phyloP scores from a whole-genome alignment of 106 monocot species.

The Narthecium ossifragum region DNA sequence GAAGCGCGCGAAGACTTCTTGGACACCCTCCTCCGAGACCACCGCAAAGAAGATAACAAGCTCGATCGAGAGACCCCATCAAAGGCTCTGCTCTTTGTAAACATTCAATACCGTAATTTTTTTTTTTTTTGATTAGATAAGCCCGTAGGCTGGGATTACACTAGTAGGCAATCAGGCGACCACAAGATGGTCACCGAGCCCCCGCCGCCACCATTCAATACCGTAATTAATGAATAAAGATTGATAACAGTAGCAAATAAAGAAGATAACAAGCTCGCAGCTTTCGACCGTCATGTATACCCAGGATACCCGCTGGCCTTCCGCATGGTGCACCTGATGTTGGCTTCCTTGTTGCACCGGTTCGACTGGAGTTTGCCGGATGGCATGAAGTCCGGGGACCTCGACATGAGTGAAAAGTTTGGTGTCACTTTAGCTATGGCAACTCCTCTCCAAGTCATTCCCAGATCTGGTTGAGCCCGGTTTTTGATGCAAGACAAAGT shows the following conservation, averaged over 20 bases:
- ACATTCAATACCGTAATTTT: not conserved
- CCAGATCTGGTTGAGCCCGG: too few relatives aligned
- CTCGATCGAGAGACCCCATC: not conserved
- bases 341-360: conserved; percentile 20
- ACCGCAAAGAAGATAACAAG: not conserved
- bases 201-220: too few relatives aligned
- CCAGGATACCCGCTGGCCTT: conserved; percentile 4
- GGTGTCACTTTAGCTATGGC: not conserved
- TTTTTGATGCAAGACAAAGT: too few relatives aligned
- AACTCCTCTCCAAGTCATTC: not conserved
- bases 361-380: conserved; percentile 21
- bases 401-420: not conserved
- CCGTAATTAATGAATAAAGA: too few relatives aligned
- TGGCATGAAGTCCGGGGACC: not conserved
- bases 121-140: not conserved
- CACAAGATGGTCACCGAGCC: too few relatives aligned
- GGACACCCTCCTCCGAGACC: not conserved
- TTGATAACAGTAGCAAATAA: not conserved
- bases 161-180: too few relatives aligned
- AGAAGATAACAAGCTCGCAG: conserved; percentile 9
- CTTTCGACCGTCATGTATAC: conserved; percentile 19
- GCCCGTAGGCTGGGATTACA: not conserved
- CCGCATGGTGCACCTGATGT: conserved; percentile 26
- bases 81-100: not conserved
- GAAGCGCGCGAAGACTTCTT: not conserved